Base-by-base conservation (phyloP, 805 yeast genomes). In the Candida germanica region DNA sequence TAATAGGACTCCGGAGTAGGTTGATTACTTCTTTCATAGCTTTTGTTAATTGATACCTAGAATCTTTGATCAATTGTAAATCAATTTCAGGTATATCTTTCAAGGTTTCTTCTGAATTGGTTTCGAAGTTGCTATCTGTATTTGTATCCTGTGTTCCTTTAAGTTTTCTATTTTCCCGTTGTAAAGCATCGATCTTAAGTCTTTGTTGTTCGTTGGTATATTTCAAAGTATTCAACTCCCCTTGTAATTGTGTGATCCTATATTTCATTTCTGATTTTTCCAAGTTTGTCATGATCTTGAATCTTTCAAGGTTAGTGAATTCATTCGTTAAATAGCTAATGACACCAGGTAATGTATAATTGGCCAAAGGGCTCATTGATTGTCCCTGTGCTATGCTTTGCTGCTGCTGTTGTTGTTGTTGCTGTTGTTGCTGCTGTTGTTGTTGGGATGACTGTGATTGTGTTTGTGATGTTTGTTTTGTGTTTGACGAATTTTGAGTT, bases 301-400 rank as follows among this genome's bases (percentile, higher is more conserved):
- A 58, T 26, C 64, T 32, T 40, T 58, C 64, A 16, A 58, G 39
- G 33, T 68, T 68, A 16, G 81, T 75, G 53, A 75, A 76, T 43
- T 76, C 81, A n/a, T 74, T 65, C 27, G 79, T 78, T 40, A 76
- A 56, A 48, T 76, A 76, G 48, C 75, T 76, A 59, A 76, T 75
- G 15, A 76, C 75, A 0, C 82, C 82, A 0, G 82, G 82, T 11
- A 76, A 59, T 3, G 80, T 74, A 42, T 67, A 66, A 36, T 61
- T 58, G 18, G 67, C 62, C 33, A 48, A 28, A 4, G 56, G 61
- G 47, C 86, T 39, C 25, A 38, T 33, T 11, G 24, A 39, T 24
- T 56, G 13, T 47, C 44, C 19, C 10, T 20, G 23, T 7, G 10
- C 23, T 10, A 20, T 20, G 23, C 12, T 18, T 18, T 18, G 24